These are phyloP conservation scores for Arthromyces matolae DNA, from an alignment of 768 basidiomycete genomes.

Conservation along the genomic window DNA sequence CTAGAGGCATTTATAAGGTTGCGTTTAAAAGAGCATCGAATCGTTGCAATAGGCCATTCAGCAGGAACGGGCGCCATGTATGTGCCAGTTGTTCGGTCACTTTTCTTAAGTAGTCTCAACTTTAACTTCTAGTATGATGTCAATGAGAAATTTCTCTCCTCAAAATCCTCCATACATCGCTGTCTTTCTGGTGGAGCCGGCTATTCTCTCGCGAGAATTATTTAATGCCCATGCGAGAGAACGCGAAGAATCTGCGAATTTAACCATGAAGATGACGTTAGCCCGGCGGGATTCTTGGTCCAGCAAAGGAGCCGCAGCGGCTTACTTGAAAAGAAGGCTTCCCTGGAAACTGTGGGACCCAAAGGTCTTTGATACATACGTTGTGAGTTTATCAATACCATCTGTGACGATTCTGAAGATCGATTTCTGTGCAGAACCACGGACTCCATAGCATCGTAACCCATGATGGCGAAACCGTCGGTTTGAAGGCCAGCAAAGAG, in stretches of 20 bases:
- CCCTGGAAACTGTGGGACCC: conserved; percentile 31
- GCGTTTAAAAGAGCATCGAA: conserved; percentile 18
- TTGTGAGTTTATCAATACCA: conserved; percentile 16
- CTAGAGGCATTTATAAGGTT: conserved; percentile 13
- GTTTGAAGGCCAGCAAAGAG: conserved; percentile 9
- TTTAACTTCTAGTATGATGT: conserved; percentile 15
- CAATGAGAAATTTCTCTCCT: conserved; percentile 13
- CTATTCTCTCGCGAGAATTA: conserved; percentile 24
- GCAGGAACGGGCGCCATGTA: conserved; percentile 30
- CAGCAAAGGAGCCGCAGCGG: conserved; percentile 22
- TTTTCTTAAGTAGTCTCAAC: no score
- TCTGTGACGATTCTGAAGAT: not conserved
- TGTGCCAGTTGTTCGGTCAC: conserved; percentile 9
- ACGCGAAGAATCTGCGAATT: conserved; percentile 12
- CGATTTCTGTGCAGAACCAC: conserved; percentile 11
- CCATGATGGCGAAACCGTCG: conserved; percentile 5
- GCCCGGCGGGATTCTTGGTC: conserved; percentile 26
- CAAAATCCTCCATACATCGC: conserved; percentile 19
- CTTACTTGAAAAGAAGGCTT: conserved; percentile 20
- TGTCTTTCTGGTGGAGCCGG: conserved; percentile 32
- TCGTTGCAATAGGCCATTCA: conserved; percentile 32
- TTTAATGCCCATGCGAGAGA: conserved; percentile 20
- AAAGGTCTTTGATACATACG: conserved; percentile 24
- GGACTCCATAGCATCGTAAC: conserved; percentile 9
- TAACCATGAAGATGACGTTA: conserved; percentile 17